Conservation (phyloP, 305 asterid species). For the Fraxinus velutina region DNA sequence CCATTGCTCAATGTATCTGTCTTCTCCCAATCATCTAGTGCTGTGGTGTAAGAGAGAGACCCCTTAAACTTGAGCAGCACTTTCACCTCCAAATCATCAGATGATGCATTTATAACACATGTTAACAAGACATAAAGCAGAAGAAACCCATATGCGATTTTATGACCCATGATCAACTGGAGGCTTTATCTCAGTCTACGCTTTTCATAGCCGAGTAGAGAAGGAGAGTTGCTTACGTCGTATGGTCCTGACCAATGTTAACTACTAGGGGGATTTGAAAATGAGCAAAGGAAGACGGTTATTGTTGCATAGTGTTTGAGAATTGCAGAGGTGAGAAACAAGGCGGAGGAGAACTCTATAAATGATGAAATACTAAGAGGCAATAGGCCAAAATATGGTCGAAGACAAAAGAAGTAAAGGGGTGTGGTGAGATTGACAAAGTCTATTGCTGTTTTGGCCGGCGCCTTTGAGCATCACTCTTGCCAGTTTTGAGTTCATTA, state of each 20-base stretch:
- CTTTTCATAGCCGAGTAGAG: not conserved
- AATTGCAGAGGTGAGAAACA: not conserved
- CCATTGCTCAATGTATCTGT: constrained; percentile 20
- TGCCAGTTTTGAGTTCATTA: not conserved
- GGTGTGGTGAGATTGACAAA: not conserved
- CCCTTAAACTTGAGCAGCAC: constrained; percentile 21
- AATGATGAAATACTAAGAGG: not conserved
- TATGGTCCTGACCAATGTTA: not conserved
- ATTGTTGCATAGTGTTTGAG: not conserved
- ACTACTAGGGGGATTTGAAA: not conserved
- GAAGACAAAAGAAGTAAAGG: not conserved
- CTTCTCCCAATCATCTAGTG: constrained; percentile 26
- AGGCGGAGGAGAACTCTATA: not conserved
- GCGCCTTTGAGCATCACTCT: not conserved
- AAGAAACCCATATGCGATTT: not conserved
- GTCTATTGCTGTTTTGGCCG: not conserved
- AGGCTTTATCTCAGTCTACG: not conserved
- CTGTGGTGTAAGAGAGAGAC: constrained; percentile 14
- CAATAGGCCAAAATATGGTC: not conserved
- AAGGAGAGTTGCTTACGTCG: not conserved
- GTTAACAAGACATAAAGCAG: not conserved
- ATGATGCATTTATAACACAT: not conserved
- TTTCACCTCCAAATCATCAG: not conserved
- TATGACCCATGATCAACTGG: not conserved
- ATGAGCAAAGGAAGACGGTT: not conserved